A percentile compares a stretch with the other conserved stretches of the same genome.
These are phyloP conservation scores for Pilobolus umbonatus DNA, from an alignment of 192 early-diverging fungal species.

Conservation along the genomic window DNA sequence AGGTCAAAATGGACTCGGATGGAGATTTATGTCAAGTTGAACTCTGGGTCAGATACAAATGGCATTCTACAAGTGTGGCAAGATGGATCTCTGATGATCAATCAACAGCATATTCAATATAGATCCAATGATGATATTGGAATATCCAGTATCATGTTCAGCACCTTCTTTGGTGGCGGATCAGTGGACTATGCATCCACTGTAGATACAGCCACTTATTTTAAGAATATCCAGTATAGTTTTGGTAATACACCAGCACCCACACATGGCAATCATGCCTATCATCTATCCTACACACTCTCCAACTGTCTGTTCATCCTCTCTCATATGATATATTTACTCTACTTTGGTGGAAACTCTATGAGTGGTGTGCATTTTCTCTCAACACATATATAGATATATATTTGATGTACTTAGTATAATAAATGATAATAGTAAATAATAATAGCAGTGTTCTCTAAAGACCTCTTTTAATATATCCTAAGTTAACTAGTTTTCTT, in stretches of 20 bases:
- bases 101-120: slow-evolving; percentile 35
- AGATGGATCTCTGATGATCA: slow-evolving; percentile 34
- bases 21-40: slow-evolving; percentile 37
- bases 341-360: no score
- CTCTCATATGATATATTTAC: no score
- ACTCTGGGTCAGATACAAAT: slow-evolving; percentile 20
- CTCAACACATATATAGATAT: background rate
- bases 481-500: slow-evolving; percentile 40
- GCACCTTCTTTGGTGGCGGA: slow-evolving; percentile 50
- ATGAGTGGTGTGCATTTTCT: no score
- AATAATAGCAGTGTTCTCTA: slow-evolving; percentile 4
- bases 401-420: no score
- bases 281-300: no score
- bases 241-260: slow-evolving; percentile 29
- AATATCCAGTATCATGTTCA: slow-evolving; percentile 42
- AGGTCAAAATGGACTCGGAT: slow-evolving; percentile 35
- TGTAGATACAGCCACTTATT: slow-evolving; percentile 34
- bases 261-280: background rate
- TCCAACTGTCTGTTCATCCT: no score
- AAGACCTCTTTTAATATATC: no score
- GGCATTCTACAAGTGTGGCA: slow-evolving; percentile 41
- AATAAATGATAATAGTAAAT: no score
- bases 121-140: slow-evolving; percentile 38
- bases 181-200: slow-evolving; percentile 34
- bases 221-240: slow-evolving; percentile 41